Evolutionary conservation across 768 basidiomycete genomes (phyloP).

Genomic region (Leccinum disarticulatum): DNA sequence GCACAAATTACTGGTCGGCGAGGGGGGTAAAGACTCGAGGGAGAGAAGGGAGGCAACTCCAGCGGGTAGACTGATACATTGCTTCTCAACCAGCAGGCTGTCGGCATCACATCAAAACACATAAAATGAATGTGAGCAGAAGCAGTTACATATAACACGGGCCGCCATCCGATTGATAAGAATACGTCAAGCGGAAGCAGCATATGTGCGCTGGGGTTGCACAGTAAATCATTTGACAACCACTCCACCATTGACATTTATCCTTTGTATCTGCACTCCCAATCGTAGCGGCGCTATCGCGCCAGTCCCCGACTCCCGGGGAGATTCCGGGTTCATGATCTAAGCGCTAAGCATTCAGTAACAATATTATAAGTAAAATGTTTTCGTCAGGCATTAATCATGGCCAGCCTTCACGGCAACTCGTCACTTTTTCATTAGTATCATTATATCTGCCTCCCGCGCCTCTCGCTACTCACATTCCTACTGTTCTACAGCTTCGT

Average conservation of each 20-base stretch:
- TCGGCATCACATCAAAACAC: not conserved
- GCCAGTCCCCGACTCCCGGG: too few species aligned
- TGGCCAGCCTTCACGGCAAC: not conserved
- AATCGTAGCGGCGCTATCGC: too few species aligned
- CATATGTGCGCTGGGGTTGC: not conserved
- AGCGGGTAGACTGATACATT: not conserved
- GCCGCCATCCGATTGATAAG: not conserved
- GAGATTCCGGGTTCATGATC: too few species aligned
- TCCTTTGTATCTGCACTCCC: too few species aligned
- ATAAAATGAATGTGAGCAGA: constrained; percentile 6
- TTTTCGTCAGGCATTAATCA: not conserved
- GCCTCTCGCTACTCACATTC: not conserved
- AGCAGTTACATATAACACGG: not conserved
- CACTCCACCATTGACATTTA: not conserved
- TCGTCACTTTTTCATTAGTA: constrained; percentile 1
- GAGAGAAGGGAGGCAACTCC: not conserved
- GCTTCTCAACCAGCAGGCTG: constrained; percentile 6
- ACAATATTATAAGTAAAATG: too few species aligned
- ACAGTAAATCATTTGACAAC: not conserved
- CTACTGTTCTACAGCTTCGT: not conserved
- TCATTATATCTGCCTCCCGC: not conserved
- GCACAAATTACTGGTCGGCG: not conserved
- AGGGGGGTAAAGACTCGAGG: not conserved
- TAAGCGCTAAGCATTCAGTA: too few species aligned
- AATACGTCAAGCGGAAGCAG: constrained; percentile 1